Evolutionary conservation across 2,329 filamentous ascomycete genomes (phyloP), one percentile per base, ranked within the genome.

Genomic region (Colletotrichum sp.): DNA sequence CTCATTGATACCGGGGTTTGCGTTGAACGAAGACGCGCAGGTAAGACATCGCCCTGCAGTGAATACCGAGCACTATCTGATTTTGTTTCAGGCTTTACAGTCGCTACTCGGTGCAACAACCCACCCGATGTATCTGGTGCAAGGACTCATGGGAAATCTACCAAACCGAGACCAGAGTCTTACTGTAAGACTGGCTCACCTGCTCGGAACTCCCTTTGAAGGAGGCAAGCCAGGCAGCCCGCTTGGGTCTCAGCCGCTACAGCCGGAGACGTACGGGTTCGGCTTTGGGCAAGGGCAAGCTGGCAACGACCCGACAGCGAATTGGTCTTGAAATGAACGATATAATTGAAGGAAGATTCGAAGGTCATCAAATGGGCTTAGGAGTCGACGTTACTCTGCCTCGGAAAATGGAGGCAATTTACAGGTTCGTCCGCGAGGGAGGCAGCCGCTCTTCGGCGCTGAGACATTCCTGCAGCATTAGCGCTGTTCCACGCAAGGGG

Each of bases 241-340:
- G 36, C 70, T 78, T n/a, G 76, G 74, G 15, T 63, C 76, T 12
- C 73, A 78, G n/a, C 57, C 71, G 21, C 67, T 78, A 30, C 75
- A 70, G 44, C 76, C 76, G 13, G 66, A 76, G 49, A 76, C 76
- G 5, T 76, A 78, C 59, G 76, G 76, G 13, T 74, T 78, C 24
- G 66, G 74, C 28, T 76, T 78, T 24, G 76, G 60, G 5, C 72
- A 72, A 59, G 76, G 72, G 8, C 69, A 72, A 16, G 73, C 73
- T 28, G 73, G 73, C 5, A 76, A 72, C 15, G 73, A 72, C 30
- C 73, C 73, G 15, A 76, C 73, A 6, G 73, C 73, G 5, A 76
- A 76, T 26, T 72, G 69, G 73, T 68, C 62, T 6, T 72, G 44
- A 76, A 10, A 13, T 8, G 6, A 26, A 24, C 8, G 15, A 8